Conservation (phyloP, 164 flowering plant genomes). For the Saururus chinensis region DNA sequence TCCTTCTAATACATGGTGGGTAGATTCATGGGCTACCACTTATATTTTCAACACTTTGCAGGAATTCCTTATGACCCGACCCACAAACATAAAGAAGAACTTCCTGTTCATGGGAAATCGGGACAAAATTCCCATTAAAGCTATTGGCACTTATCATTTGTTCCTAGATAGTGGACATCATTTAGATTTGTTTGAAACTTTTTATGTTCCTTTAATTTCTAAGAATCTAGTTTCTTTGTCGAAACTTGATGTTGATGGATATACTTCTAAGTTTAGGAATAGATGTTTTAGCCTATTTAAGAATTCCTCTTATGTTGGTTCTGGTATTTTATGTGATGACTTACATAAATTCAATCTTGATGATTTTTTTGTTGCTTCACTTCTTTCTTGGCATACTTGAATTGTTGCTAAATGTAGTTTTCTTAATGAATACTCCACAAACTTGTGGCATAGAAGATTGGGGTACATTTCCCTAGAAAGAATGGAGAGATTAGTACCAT, state of each 20-base stretch:
- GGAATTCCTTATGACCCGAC: background rate
- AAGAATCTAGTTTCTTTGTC: too few relatives aligned
- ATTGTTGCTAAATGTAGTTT: background rate
- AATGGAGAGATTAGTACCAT: background rate
- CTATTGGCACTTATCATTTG: too few relatives aligned
- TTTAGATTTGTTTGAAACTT: too few relatives aligned
- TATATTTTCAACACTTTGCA: background rate
- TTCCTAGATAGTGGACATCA: too few relatives aligned
- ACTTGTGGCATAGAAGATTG: background rate
- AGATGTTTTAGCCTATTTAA: background rate
- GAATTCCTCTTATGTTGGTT: background rate
- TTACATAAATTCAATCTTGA: too few relatives aligned
- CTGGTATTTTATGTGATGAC: too few relatives aligned
- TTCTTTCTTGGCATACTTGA: background rate
- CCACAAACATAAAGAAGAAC: too few relatives aligned
- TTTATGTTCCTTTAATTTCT: too few relatives aligned
- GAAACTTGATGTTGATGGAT: background rate
- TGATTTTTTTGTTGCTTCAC: background rate
- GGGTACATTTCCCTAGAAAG: constrained; percentile 2
- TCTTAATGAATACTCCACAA: background rate
- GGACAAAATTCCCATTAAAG: too few relatives aligned
- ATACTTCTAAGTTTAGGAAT: background rate
- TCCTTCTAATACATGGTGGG: too few relatives aligned
- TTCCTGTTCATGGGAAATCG: too few relatives aligned
- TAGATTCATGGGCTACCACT: background rate